Evolutionary conservation across 371 early-diverging fungal species (phyloP).

Genomic region (Apophysomyces variabilis): DNA sequence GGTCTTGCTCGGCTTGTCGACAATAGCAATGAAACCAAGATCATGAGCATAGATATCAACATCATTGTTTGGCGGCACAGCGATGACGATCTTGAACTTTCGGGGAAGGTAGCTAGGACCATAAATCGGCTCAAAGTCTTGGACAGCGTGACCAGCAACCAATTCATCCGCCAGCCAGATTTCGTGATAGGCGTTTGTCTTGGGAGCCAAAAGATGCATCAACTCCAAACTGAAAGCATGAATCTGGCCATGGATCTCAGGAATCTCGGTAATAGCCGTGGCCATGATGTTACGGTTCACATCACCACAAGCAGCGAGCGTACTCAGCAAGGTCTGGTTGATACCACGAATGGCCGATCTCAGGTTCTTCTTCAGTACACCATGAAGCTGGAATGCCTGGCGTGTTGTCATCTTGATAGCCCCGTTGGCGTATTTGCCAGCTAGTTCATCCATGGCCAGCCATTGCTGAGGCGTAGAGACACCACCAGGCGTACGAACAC

Average conservation of each 20-base stretch:
- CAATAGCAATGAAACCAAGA: conserved; percentile 90
- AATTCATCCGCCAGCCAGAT: conserved; percentile 93
- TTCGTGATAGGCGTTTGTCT: conserved; percentile 92
- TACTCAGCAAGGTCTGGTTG: conserved; percentile 86
- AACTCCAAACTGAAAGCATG: conserved; percentile 71
- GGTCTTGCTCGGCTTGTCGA: conserved; percentile 58
- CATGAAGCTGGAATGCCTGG: conserved; percentile 96
- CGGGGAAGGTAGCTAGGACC: conserved; percentile 92
- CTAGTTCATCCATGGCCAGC: conserved; percentile 89
- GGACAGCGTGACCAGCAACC: conserved; percentile 77
- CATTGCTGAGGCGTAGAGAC: conserved; percentile 87
- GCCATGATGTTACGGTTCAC: conserved; percentile 96
- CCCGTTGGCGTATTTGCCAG: conserved; percentile 81
- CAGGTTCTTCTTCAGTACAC: conserved; percentile 88
- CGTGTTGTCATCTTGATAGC: conserved; percentile 93
- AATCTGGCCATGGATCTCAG: conserved; percentile 81
- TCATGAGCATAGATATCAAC: conserved; percentile 95
- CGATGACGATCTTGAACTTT: conserved; percentile 95
- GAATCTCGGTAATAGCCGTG: conserved; percentile 80
- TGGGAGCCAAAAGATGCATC: conserved; percentile 79
- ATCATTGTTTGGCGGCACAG: conserved; percentile 95
- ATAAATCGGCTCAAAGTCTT: conserved; percentile 89
- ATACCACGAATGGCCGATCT: conserved; percentile 87
- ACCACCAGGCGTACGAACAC: conserved; percentile 93
- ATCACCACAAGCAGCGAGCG: conserved; percentile 96